These are phyloP conservation scores for Helianthus tuberosus DNA, from an alignment of 129 eudicot genomes.

Conservation along the genomic window DNA sequence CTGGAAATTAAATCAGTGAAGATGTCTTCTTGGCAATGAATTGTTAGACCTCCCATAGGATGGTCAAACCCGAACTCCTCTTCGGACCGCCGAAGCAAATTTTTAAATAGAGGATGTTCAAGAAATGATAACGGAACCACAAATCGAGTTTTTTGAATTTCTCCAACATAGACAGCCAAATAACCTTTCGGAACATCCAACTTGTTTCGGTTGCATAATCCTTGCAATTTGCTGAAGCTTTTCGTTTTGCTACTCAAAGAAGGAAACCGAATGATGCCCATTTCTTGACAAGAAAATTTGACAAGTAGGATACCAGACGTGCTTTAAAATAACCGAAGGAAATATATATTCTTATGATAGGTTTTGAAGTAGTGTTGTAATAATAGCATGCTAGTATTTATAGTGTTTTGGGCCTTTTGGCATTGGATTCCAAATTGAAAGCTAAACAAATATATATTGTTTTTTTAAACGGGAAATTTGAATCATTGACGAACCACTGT, in stretches of 20 bases:
- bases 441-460: too few species aligned
- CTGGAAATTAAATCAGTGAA: conserved; percentile 54
- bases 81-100: conserved; percentile 53
- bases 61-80: conserved; percentile 76
- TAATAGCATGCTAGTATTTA: conserved; percentile 19
- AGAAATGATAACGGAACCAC: conserved; percentile 66
- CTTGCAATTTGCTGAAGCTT: conserved; percentile 36
- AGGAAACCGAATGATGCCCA: conserved; percentile 44
- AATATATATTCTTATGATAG: conserved; percentile 7
- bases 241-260: conserved; percentile 35
- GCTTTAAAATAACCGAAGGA: background rate
- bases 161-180: conserved; percentile 70
- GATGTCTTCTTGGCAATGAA: conserved; percentile 66
- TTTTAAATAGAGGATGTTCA: conserved; percentile 61
- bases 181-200: conserved; percentile 60
- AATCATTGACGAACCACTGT: too few species aligned
- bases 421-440: conserved; percentile 31
- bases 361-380: conserved; percentile 18
- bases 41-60: conserved; percentile 73
- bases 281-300: too few species aligned
- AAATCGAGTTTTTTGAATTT: conserved; percentile 52
- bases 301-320: too few species aligned
- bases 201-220: conserved; percentile 28
- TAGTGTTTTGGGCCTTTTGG: conserved; percentile 22
- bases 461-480: too few species aligned